Evolutionary conservation across 352 stramenopile genomes (phyloP).

Genomic region (Thraustotheca clavata): DNA sequence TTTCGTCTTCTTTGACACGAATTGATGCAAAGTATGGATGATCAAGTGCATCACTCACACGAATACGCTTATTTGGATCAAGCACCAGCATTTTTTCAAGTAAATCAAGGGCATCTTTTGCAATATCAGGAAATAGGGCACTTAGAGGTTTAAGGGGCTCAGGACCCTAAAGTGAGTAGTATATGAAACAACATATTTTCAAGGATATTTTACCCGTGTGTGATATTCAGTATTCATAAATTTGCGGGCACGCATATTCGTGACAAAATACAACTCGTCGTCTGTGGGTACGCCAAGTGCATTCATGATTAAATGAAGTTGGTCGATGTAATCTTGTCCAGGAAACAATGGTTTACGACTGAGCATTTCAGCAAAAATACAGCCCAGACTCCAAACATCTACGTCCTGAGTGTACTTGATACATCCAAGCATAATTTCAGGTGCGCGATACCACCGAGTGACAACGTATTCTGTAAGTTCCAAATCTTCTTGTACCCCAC

Average conservation of each 20-base stretch:
- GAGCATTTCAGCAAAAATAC: conserved; percentile 99
- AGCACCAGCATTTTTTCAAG: conserved; percentile 90
- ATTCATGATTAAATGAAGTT: conserved; percentile 96
- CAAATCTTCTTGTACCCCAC: conserved; percentile 64
- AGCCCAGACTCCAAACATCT: conserved; percentile 96
- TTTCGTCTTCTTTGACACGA: conserved; percentile 86
- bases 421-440: conserved; percentile 73
- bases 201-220: conserved; percentile 29
- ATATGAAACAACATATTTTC: neutral
- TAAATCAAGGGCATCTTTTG: conserved; percentile 69
- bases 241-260: conserved; percentile 79
- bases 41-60: conserved; percentile 84
- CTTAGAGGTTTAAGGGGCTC: conserved; percentile 54
- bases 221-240: conserved; percentile 79
- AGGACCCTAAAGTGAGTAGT: conserved; percentile 22
- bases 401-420: conserved; percentile 83
- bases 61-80: conserved; percentile 86
- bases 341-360: conserved; percentile 96
- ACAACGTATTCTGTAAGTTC: conserved; percentile 79
- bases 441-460: conserved; percentile 50
- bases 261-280: conserved; percentile 95
- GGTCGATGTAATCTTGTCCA: conserved; percentile 90
- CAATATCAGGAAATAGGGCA: conserved; percentile 65
- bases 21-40: conserved; percentile 87
- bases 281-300: conserved; percentile 92